These are phyloP conservation scores for sunflower (Helianthus annuus) DNA, from an alignment of 129 eudicot species.

Conservation along the genomic window HanXRQr2.0-SUNRISE NC_035435.2:80585556-80586055, in stretches of 20 bases:
- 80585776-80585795: background rate
- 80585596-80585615: background rate
- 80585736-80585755: background rate
- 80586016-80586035: background rate
- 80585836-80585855: background rate
- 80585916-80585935: slow-evolving; percentile 94
- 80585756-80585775: background rate
- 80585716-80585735: background rate
- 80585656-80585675: background rate
- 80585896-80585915: slow-evolving; percentile 31
- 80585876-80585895: background rate
- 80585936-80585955: slow-evolving; percentile 94
- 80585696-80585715: no score
- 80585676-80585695: background rate
- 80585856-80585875: background rate
- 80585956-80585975: slow-evolving; percentile 81
- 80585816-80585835: background rate
- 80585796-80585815: background rate
- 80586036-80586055: background rate
- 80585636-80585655: no score
- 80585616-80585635: background rate
- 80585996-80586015: slow-evolving; percentile 61
- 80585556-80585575: no score
- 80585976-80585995: slow-evolving; percentile 70
- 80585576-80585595: background rate